Conservation (phyloP, 1,284 basidiomycete genomes). For the Chiua sp. region DNA sequence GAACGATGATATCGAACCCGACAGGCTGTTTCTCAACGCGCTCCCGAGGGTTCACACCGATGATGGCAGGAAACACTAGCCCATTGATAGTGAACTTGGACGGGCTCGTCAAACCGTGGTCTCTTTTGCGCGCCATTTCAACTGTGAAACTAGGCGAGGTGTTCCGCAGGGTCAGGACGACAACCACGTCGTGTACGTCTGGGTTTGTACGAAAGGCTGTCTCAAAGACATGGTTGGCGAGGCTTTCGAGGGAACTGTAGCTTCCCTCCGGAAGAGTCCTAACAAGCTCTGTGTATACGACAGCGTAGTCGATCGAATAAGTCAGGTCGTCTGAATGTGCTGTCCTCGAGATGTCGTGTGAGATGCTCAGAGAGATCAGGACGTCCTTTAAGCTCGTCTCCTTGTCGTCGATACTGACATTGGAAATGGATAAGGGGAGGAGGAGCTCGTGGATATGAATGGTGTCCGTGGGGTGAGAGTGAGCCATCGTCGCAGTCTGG, state of each 20-base stretch:
- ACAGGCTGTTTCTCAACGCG: conserved; percentile 20
- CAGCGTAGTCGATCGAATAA: conserved; percentile 65
- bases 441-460: conserved; percentile 56
- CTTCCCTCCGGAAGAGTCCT: conserved; percentile 11
- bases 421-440: conserved; percentile 43
- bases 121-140: conserved; percentile 10
- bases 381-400: conserved; percentile 58
- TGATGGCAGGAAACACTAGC: conserved; percentile 8
- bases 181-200: conserved; percentile 10
- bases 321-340: conserved; percentile 62
- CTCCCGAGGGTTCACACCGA: conserved; percentile 22
- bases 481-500: no score
- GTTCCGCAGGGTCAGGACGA: conserved; percentile 8
- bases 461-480: conserved; percentile 34
- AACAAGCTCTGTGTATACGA: conserved; percentile 44
- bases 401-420: conserved; percentile 50
- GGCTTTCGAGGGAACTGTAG: conserved; percentile 21
- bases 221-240: conserved; percentile 14
- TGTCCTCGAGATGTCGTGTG: conserved; percentile 57
- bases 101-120: neutral
- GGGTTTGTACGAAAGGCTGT: conserved; percentile 15
- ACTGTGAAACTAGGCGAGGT: neutral
- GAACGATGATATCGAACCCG: conserved; percentile 19
- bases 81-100: conserved; percentile 6
- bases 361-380: conserved; percentile 58